Conservation (phyloP, 306 rosid species). For the Fragaria nilgerrensis region DNA sequence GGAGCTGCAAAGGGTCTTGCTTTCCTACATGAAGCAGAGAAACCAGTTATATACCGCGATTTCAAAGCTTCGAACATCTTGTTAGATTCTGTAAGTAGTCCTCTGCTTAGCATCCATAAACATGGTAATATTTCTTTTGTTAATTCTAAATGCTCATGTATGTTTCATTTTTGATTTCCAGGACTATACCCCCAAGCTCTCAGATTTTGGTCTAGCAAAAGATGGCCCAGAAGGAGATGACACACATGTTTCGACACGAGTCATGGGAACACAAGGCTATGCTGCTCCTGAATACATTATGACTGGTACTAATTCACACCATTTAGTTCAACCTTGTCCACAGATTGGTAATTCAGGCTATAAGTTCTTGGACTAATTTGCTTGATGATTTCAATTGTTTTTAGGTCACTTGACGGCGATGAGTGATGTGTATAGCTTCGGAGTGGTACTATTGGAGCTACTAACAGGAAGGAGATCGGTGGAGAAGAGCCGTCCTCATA, state of each 20-base stretch:
- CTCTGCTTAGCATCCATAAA: background rate
- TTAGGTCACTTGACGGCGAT: conserved; percentile 86
- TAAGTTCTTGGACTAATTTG: background rate
- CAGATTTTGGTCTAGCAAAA: conserved; percentile 96
- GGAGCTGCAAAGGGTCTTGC: conserved; percentile 95
- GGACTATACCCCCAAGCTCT: conserved; percentile 82
- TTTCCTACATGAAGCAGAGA: conserved; percentile 80
- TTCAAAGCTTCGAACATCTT: conserved; percentile 92
- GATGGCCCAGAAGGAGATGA: conserved; percentile 98
- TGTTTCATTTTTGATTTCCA: conserved; percentile 17
- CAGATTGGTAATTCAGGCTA: background rate
- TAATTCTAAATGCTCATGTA: background rate
- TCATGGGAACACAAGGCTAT: conserved; percentile 95
- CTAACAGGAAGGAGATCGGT: conserved; percentile 78
- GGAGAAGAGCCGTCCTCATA: conserved; percentile 57
- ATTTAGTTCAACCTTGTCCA: background rate
- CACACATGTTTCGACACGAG: conserved; percentile 92
- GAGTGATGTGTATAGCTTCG: conserved; percentile 96
- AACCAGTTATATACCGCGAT: conserved; percentile 88
- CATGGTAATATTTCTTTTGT: background rate
- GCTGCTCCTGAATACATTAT: conserved; percentile 95
- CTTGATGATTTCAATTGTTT: background rate
- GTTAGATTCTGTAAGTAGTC: conserved; percentile 66
- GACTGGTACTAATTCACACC: conserved; percentile 57
- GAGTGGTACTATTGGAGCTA: conserved; percentile 76